phyloP scores from a whole-genome alignment of 2,329 filamentous ascomycete species.

The Leptoxyphium fumago region DNA sequence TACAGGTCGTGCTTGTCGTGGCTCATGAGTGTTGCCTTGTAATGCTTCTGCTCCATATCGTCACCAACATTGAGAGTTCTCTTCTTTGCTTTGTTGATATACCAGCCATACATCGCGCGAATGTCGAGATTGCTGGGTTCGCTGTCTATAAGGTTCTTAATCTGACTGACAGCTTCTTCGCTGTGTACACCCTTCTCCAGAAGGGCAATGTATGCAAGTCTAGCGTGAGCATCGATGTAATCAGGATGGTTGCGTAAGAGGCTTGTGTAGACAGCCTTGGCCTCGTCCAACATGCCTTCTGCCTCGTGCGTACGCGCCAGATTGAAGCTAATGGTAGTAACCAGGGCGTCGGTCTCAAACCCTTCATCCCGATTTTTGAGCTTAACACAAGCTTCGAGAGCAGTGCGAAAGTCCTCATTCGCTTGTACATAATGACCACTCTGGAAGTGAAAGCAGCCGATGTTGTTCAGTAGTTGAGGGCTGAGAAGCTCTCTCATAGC shows the following conservation, averaged over 20 bases:
- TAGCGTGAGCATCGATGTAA: conserved; percentile 81
- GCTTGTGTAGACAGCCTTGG: conserved; percentile 75
- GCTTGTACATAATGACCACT: conserved; percentile 67
- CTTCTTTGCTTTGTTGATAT: conserved; percentile 78
- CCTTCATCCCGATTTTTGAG: conserved; percentile 56
- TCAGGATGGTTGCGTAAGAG: conserved; percentile 69
- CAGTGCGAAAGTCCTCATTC: conserved; percentile 81
- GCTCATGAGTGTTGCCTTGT: conserved; percentile 88
- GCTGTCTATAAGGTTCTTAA: conserved; percentile 72
- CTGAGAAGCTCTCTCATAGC: conserved; percentile 64
- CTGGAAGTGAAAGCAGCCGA: conserved; percentile 90
- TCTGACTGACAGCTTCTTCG: conserved; percentile 66
- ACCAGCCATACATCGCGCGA: conserved; percentile 88
- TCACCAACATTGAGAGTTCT: conserved; percentile 66
- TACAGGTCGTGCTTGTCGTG: conserved; percentile 98
- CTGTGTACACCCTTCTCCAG: conserved; percentile 33
- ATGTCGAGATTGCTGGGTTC: conserved; percentile 81
- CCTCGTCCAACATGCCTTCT: conserved; percentile 64
- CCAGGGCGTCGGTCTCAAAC: conserved; percentile 75
- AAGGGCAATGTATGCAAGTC: conserved; percentile 71
- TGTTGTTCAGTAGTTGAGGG: conserved; percentile 90
- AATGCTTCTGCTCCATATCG: conserved; percentile 82
- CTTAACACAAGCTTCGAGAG: conserved; percentile 72
- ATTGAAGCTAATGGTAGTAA: conserved; percentile 95
- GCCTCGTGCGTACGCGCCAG: conserved; percentile 87